Conservation (phyloP, 2,329 filamentous ascomycete genomes). For the Lachnellula subtilissima region DNA sequence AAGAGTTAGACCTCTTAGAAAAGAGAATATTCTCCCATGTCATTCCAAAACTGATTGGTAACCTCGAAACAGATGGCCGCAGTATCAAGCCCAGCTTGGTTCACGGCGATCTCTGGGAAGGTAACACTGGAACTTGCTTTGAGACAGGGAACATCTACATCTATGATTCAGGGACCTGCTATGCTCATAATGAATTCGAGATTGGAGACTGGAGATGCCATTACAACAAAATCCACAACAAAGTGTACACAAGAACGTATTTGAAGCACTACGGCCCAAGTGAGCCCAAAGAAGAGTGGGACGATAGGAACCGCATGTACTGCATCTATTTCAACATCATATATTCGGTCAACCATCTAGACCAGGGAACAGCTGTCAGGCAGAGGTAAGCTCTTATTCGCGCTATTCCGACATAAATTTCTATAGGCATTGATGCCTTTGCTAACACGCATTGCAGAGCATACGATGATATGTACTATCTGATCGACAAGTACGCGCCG, state of each 20-base stretch:
- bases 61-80: slow-evolving; percentile 16
- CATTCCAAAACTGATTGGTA: slow-evolving; percentile 10
- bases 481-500: slow-evolving; percentile 35
- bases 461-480: slow-evolving; percentile 36
- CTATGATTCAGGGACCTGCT: slow-evolving; percentile 15
- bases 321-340: slow-evolving; percentile 8
- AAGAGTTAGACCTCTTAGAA: background rate
- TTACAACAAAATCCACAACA: background rate
- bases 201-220: slow-evolving; percentile 13
- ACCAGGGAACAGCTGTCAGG: background rate
- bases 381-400: slow-evolving; percentile 3
- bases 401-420: background rate
- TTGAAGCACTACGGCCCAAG: slow-evolving; percentile 1
- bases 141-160: slow-evolving; percentile 15
- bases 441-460: slow-evolving; percentile 19
- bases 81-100: slow-evolving; percentile 18
- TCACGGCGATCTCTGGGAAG: slow-evolving; percentile 24
- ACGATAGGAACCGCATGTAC: slow-evolving; percentile 31
- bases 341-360: slow-evolving; percentile 5
- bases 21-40: slow-evolving; percentile 1
- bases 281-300: slow-evolving; percentile 30
- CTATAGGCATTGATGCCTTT: background rate
- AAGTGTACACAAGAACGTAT: slow-evolving; percentile 12
- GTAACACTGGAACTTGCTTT: slow-evolving; percentile 11
- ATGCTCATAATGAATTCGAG: slow-evolving; percentile 20